Evolutionary conservation across 2,329 filamentous ascomycete species (phyloP).

Genomic region (Triangularia setosa): DNA sequence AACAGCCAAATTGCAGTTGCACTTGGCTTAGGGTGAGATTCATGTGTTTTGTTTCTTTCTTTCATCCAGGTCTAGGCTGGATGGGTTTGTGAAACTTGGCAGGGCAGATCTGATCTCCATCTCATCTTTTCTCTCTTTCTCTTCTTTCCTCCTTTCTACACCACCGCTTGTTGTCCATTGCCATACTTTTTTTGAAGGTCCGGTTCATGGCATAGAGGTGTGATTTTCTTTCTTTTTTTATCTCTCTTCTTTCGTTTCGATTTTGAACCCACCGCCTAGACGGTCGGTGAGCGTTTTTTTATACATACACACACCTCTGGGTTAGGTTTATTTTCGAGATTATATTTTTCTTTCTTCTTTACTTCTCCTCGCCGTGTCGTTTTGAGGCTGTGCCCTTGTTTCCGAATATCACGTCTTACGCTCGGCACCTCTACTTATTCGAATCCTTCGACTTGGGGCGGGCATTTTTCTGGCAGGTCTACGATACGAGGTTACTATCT

Average conservation of each 20-base stretch:
- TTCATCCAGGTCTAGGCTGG: background rate
- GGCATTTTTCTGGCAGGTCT: background rate
- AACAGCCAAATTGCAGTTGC: constrained; percentile 8
- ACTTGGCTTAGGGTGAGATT: background rate
- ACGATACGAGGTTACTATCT: background rate
- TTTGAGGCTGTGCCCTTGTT: constrained; percentile 18
- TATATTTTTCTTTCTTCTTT: background rate
- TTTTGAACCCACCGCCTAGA: background rate
- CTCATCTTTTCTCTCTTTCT: background rate
- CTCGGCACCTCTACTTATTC: background rate
- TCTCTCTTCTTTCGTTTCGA: constrained; percentile 8
- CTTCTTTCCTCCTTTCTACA: background rate
- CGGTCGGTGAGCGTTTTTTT: background rate
- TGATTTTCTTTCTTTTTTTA: constrained; percentile 5
- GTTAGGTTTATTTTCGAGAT: background rate
- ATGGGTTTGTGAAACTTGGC: background rate
- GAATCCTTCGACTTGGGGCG: background rate
- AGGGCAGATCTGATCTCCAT: background rate
- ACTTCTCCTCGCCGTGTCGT: too few relatives aligned
- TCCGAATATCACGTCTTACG: background rate
- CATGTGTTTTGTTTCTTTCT: constrained; percentile 1
- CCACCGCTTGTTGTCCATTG: background rate
- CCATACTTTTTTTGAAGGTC: background rate
- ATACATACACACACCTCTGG: background rate
- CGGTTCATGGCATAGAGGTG: constrained; percentile 4